phyloP scores from a whole-genome alignment of 306 rosid species.

The Vigna unguiculata region DNA sequence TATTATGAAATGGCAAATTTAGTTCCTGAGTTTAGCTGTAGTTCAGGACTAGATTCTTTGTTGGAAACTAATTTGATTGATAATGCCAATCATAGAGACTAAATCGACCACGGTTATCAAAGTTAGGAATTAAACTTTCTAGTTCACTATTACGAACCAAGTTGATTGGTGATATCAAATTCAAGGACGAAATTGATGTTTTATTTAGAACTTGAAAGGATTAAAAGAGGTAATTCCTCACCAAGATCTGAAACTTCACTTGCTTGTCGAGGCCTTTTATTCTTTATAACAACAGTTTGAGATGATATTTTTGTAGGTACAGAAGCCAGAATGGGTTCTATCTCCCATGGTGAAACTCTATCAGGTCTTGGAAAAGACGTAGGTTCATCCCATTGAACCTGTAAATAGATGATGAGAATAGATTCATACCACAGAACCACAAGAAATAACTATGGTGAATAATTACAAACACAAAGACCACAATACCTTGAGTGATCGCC shows the following conservation, averaged over 20 bases:
- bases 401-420: slow-evolving; percentile 36
- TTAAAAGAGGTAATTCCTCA: slow-evolving; percentile 40
- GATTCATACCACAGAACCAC: slow-evolving; percentile 24
- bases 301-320: slow-evolving; percentile 45
- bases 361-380: slow-evolving; percentile 80
- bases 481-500: slow-evolving; percentile 89
- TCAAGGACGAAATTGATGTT: not conserved
- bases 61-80: not conserved
- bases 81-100: not conserved
- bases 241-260: slow-evolving; percentile 64
- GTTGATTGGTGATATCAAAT: not conserved
- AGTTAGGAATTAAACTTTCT: not conserved
- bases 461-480: slow-evolving; percentile 25
- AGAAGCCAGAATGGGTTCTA: slow-evolving; percentile 75
- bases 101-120: not conserved
- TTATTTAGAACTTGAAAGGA: not conserved
- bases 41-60: not conserved
- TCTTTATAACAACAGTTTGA: slow-evolving; percentile 61
- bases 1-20: slow-evolving; percentile 5
- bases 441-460: not conserved
- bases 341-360: slow-evolving; percentile 94
- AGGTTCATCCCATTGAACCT: slow-evolving; percentile 99
- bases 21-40: not conserved
- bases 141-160: not conserved
- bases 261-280: slow-evolving; percentile 80